These are phyloP conservation scores for Pseudisothecium myosuroides DNA, from an alignment of 225 moss, liverwort and hornwort species.

Conservation along the genomic window DNA sequence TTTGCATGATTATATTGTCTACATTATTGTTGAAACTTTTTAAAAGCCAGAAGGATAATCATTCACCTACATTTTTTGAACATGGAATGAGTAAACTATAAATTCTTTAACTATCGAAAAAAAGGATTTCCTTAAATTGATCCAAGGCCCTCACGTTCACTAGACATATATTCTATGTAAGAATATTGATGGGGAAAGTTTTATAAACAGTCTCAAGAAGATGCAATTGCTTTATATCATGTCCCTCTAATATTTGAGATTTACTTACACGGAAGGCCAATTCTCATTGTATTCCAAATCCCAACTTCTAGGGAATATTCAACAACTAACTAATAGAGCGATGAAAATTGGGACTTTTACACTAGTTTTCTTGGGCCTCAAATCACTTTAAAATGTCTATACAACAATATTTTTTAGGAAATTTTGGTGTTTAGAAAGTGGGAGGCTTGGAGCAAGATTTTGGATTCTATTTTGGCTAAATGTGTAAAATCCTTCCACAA, in stretches of 20 bases:
- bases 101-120: neutral
- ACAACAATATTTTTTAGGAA: fast-evolving
- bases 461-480: too few species aligned
- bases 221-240: too few species aligned
- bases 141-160: fast-evolving
- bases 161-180: fast-evolving
- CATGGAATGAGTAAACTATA: fast-evolving
- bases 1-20: neutral
- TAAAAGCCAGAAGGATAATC: fast-evolving
- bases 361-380: too few species aligned
- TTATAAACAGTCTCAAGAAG: fast-evolving
- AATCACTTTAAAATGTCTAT: neutral
- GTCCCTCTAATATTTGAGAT: fast-evolving
- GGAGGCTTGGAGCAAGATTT: neutral
- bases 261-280: too few species aligned
- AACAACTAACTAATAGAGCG: fast-evolving
- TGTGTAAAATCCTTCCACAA: neutral
- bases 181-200: neutral
- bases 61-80: neutral
- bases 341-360: neutral
- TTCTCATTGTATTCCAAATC: too few species aligned
- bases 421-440: neutral
- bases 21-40: neutral
- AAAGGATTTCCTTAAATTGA: fast-evolving
- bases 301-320: fast-evolving